These are phyloP conservation scores for Saitozyma podzolica DNA, from an alignment of 768 basidiomycete genomes.

Conservation along the genomic window DNA sequence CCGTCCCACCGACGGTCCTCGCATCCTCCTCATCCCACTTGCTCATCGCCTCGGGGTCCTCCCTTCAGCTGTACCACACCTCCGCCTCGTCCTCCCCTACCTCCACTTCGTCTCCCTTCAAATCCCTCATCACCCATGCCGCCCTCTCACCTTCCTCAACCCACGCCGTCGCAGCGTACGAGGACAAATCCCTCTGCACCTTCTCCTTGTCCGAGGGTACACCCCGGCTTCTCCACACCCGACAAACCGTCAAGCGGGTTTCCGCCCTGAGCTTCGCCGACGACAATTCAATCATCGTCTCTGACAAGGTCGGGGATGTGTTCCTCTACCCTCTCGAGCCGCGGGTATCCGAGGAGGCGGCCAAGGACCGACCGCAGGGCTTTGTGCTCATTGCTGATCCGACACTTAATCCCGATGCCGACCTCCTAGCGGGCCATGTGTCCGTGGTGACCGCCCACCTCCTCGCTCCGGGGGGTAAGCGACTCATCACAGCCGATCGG, in stretches of 20 bases:
- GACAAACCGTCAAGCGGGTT: conserved; percentile 80
- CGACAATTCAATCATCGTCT: conserved; percentile 69
- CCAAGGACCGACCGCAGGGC: conserved; percentile 27
- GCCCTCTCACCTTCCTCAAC: conserved; percentile 35
- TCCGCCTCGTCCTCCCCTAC: conserved; percentile 10
- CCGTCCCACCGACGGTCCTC: conserved; percentile 20
- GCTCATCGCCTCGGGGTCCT: conserved; percentile 24
- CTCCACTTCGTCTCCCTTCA: conserved; percentile 8
- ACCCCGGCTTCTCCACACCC: conserved; percentile 44
- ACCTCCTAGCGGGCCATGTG: conserved; percentile 66
- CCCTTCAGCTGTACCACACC: conserved; percentile 4
- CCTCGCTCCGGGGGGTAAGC: conserved; percentile 65
- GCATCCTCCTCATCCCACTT: conserved; percentile 21
- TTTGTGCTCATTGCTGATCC: conserved; percentile 42
- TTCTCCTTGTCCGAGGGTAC: conserved; percentile 42
- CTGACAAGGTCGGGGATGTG: conserved; percentile 94
- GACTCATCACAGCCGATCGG: conserved; percentile 84
- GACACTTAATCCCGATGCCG: conserved; percentile 51
- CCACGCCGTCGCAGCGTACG: conserved; percentile 63
- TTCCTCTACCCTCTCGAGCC: conserved; percentile 66
- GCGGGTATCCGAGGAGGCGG: conserved; percentile 19
- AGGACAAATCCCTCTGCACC: conserved; percentile 78
- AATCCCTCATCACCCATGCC: conserved; percentile 32
- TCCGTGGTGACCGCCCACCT: conserved; percentile 76
- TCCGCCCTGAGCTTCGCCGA: conserved; percentile 67